These are phyloP conservation scores for Solanum neorickii DNA, from an alignment of 257 asterid genomes.

Conservation along the genomic window DNA sequence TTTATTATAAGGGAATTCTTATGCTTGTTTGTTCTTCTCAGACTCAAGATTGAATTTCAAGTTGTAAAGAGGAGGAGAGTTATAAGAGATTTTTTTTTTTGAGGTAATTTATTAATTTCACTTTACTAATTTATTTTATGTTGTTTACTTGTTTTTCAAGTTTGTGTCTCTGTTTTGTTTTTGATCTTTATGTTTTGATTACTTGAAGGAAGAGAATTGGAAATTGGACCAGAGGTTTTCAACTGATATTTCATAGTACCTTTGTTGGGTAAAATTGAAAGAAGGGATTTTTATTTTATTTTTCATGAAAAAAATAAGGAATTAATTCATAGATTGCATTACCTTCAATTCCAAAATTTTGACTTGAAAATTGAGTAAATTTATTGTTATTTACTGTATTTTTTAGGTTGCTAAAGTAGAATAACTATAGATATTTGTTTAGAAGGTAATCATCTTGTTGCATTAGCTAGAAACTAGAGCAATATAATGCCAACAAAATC, in stretches of 20 bases:
- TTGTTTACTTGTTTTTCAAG: not conserved
- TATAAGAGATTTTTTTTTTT: not conserved
- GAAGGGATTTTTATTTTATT: not conserved
- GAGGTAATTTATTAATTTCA: not conserved
- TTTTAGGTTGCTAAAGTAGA: not conserved
- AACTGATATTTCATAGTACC: not conserved
- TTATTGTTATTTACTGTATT: not conserved
- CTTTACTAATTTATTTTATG: not conserved
- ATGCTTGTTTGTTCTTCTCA: not conserved
- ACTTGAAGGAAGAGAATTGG: not conserved
- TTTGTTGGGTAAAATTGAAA: not conserved
- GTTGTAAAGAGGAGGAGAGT: not conserved
- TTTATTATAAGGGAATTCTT: constrained; percentile 21
- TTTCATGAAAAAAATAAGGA: not conserved
- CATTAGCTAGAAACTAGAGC: not conserved
- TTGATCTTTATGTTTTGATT: not conserved
- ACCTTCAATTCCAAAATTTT: not conserved
- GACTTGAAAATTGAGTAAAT: not conserved
- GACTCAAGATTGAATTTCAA: not conserved
- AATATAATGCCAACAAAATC: not conserved
- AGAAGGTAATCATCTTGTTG: not conserved
- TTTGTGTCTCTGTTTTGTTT: not conserved
- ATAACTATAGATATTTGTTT: not conserved
- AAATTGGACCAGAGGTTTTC: not conserved
- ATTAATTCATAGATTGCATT: not conserved